These are phyloP conservation scores for Henckelia pumila DNA, from an alignment of 257 asterid species.

Conservation along the genomic window DNA sequence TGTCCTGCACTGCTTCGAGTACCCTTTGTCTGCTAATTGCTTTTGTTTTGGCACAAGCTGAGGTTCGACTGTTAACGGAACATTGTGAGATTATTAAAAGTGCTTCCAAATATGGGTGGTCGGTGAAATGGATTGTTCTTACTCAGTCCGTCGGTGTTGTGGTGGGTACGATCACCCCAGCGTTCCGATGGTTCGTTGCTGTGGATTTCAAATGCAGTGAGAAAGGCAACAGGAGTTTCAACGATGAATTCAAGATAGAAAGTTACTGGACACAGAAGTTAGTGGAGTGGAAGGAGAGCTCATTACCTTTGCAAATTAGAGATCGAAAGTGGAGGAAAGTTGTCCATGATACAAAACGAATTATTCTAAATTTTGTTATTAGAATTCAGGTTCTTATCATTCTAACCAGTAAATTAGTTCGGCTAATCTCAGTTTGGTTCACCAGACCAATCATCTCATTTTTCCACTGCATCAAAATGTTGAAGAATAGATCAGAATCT, in stretches of 20 bases:
- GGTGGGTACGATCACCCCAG: constrained; percentile 31
- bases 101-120: constrained; percentile 30
- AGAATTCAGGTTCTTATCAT: constrained; percentile 3
- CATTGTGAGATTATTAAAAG: background rate
- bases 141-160: constrained; percentile 26
- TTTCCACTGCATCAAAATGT: constrained; percentile 15
- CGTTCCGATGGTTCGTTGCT: constrained; percentile 26
- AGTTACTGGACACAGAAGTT: constrained; percentile 20
- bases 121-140: constrained; percentile 24
- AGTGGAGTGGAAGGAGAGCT: constrained; percentile 23
- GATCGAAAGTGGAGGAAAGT: constrained; percentile 2
- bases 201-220: background rate
- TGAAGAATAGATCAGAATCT: constrained; percentile 2
- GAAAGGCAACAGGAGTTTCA: background rate
- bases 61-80: background rate
- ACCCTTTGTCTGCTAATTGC: constrained; percentile 24
- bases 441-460: constrained; percentile 21
- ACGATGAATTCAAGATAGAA: constrained; percentile 1
- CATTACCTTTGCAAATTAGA: constrained; percentile 4
- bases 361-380: constrained; percentile 7
- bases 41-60: constrained; percentile 15
- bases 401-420: constrained; percentile 26
- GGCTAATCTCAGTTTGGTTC: constrained; percentile 26
- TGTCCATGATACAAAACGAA: constrained; percentile 7
- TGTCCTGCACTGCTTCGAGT: constrained; percentile 23